Base-by-base conservation (phyloP, 2,329 filamentous ascomycete genomes). In the Sporothrix globosa region DNA sequence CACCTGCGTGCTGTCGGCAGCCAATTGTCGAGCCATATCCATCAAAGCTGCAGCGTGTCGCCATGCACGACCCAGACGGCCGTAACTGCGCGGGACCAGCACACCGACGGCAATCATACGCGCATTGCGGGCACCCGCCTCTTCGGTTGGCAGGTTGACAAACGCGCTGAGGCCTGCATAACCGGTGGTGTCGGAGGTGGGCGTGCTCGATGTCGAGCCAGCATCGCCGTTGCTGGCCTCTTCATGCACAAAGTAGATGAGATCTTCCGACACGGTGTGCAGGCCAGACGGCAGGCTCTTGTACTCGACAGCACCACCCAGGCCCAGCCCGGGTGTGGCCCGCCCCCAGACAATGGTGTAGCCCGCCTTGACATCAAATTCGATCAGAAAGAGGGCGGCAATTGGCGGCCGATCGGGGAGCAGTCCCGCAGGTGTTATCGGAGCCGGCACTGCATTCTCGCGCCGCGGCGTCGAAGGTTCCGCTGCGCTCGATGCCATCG, bases 261-360 rank as follows among this genome's bases (percentile, higher is more conserved):
- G 84, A 80, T 99, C 96, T 74, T 94, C 89, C 44, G 90, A 84
- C 24, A 98, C 92, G 70, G 92, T 91, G 81, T 99, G 96, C 66
- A 97, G 81, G 30, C 96, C 96, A 0, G 95, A 98, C 2, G 96
- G 96, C 61, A 99, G 86, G 73, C 93, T 96, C 81, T 97, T 98
- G 86, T 93, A 99, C 81, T 99, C 96, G 76, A 97, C 93, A 30
- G 91, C 89, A 69, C 93, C 93, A 75, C 97, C 92, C 65, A 98
- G 86, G 80, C 87, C 85, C 81, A 95, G 85, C 65, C 88, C 89
- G 17, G 88, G 84, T 0, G 88, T 81, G 14, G 90, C 88, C 74
- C 88, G 89, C 80, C 96, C 93, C 96, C 96, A 98, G 48, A 89
- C 88, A 77, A 98, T 91, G 60, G 93, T 97, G 81, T 90, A 97